Evolutionary conservation across 2,329 filamentous ascomycete species (phyloP), one percentile per base, ranked within the genome.

Genomic region (Pleurostoma richardsiae): DNA sequence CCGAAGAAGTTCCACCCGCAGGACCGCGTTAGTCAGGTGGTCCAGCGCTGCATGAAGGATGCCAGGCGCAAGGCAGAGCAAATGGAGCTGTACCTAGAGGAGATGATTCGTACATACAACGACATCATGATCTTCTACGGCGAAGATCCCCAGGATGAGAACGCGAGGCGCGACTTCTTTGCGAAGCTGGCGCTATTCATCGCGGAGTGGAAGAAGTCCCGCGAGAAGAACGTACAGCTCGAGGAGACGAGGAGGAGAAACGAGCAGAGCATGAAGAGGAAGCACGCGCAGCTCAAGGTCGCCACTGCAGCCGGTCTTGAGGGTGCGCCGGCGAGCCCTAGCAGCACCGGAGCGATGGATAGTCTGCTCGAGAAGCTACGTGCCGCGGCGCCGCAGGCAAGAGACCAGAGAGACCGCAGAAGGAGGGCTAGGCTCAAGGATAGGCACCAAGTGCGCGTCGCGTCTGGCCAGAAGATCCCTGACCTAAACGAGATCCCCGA

Each of bases 1-100:
- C 87, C 92, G 40, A 96, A 94, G 76, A 95, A 92, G 59, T 99
- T 99, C 76, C 94, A 99, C 62, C 92, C 94, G 19, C 89, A 97
- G 68, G 94, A 99, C 66, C 88, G 94, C 50, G 91, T 97, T 40
- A 87, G 86, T 52, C 88, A 95, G 67, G 79, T 97, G 31, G 91
- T 96, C 46, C 90, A 96, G 68, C 80, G 92, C 44, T 85, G 80
- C 54, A 97, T 99, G 92, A 97, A 96, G 72, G 94, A 99, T 55
- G 94, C 94, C 26, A 77, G 94, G 52, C 81, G 92, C 58, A 99
- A 97, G 73, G 90, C 94, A 3, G 92, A 96, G 66, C 94, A 97
- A 71, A 87, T 97, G 83, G 81, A 89, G 62, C 74, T 97, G 27
- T 96, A 95, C 65, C 73, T 97, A 41, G 91, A 96, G 55, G 90